Evolutionary conservation across 2,329 filamentous ascomycete genomes (phyloP), one percentile per base, ranked within the genome.

Genomic region (Rutstroemia sydowiana): DNA sequence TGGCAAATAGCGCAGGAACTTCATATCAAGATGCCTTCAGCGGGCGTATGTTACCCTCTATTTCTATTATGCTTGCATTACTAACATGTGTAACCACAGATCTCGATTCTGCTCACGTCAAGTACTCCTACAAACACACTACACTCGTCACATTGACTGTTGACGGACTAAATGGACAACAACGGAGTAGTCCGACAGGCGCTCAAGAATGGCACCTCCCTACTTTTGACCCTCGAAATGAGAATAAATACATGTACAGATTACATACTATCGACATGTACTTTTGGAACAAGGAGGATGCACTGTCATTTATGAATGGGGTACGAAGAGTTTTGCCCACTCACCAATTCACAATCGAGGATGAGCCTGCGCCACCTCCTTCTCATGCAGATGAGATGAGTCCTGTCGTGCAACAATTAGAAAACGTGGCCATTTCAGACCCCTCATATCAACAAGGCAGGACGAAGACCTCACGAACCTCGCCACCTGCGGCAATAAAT

Each of bases 21-120:
- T 78, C 85, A 1, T 77, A 85, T n/a, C 87, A 91, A 65, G 87
- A 91, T 71, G 86, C 86, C 10, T 88, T 91, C 65, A 78, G 82
- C 59, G 87, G 87, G 64, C 81, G 85, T 88, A 72, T 75, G 85
- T 69, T 31, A 34, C 14, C 9, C 21, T 20, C 21, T 6, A 10
- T 10, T 44, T 37, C 10, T 13, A 43, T 30, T 37, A 18, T 26
- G n/a, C 16, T 21, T 16, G 11, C 48, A 36, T 55, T 55, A 60
- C 48, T 41, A 11, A 20, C 34, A 40, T 28, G 16, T 49, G 37
- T 52, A 40, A 8, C 43, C 20, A 41, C 6, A 88, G 85, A 80
- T 63, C 70, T 91, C 57, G 84, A 88, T 62, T 74, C 74, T 51
- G 77, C 82, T 11, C 75, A 75, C 56, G 71, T 91, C 21, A 74